Evolutionary conservation across 192 early-diverging fungal genomes (phyloP), one percentile per base, ranked within the genome.

Genomic region (Coemansia sp.): DNA sequence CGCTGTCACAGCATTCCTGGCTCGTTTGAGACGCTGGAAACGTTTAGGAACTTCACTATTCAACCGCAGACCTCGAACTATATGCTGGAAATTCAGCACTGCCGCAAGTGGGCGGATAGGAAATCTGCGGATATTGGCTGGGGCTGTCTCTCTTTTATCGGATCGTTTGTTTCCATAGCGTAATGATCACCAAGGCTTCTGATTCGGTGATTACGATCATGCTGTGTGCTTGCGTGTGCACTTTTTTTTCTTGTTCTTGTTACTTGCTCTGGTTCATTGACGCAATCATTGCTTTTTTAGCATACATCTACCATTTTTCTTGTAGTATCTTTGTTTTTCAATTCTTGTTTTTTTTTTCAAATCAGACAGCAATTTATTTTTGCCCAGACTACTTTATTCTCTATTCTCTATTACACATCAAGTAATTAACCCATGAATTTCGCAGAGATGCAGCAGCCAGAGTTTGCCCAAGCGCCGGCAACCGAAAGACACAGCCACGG

Each of bases 401-500:
- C 8, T 15, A 12, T 48, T 41, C 39, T 54, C 35, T 56, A 43
- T 67, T 56, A 2, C 22, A 59, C 8, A 35, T 37, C 15, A 41
- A 28, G 52, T 15, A 28, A 38, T 15, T 8, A 51, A 43, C 22
- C 22, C 22, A 72, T 78, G 76, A 71, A 78, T 63, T 69, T 73
- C 58, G 71, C 59, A 28, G 56, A 37, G 12, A 35, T 65, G 36
- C 70, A 71, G 32, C 52, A 66, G 54, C 12, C 45, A 48, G 54
- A 63, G 51, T 32, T 56, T 38, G 64, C 48, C 8, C 67, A 67
- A 5, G 38, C 59, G 38, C 45, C 63, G 43, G 76, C 76, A 12
- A 71, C 41, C 9, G 73, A 78, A 51, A 60, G 36, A 14, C 81
- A 84, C 45, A 67, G 52, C 51, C 80, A 83, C 70, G 59, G 90